These are phyloP conservation scores for Plasmodium gonderi DNA, from an alignment of 169 alveolate species.

Conservation along the genomic window DNA sequence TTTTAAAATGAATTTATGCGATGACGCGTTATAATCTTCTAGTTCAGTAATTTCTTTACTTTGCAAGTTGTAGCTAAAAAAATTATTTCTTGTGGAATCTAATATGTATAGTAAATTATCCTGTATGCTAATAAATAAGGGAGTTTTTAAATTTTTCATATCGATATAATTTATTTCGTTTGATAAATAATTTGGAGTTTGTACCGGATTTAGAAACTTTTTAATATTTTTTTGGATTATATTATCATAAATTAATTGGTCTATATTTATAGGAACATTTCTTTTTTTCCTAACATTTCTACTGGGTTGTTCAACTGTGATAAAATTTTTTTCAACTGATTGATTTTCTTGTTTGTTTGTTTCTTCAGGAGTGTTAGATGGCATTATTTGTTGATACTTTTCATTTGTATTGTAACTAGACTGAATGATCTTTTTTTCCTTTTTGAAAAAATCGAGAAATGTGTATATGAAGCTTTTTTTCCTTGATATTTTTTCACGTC, in stretches of 20 bases:
- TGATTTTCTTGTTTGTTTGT: neutral
- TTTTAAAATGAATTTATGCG: slow-evolving; percentile 18
- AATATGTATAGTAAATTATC: slow-evolving; percentile 38
- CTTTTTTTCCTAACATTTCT: slow-evolving; percentile 20
- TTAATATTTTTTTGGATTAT: neutral
- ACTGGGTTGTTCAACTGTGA: neutral
- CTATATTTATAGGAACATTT: neutral
- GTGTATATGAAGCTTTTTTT: neutral
- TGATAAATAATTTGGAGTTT: slow-evolving; percentile 32
- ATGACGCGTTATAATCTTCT: slow-evolving; percentile 18
- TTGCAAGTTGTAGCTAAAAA: slow-evolving; percentile 51
- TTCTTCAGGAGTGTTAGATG: neutral
- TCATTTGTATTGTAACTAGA: neutral
- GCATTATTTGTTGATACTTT: neutral
- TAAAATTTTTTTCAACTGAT: neutral
- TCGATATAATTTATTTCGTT: slow-evolving; percentile 8
- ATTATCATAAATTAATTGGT: slow-evolving; percentile 19
- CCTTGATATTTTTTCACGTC: neutral
- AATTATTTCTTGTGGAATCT: slow-evolving; percentile 22
- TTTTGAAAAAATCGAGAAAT: slow-evolving; percentile 46
- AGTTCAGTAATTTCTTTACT: slow-evolving; percentile 26
- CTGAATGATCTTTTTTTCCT: neutral
- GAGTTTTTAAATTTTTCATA: slow-evolving; percentile 26
- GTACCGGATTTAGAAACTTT: neutral
- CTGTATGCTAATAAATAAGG: slow-evolving; percentile 21